Base-by-base conservation (phyloP, 306 rosid genomes). In the Medicago arabica region DNA sequence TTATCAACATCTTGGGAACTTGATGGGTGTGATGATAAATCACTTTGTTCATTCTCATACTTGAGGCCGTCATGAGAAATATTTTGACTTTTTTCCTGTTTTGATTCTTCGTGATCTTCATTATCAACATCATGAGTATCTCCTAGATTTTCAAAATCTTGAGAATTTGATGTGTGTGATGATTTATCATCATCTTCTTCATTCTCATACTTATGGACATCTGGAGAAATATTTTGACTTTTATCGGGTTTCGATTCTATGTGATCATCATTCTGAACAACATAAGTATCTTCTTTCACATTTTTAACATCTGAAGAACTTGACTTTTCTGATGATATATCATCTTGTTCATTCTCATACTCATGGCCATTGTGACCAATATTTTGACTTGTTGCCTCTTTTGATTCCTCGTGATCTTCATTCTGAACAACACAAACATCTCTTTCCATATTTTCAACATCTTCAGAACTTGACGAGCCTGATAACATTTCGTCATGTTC, bases 401-500 rank as follows among this genome's bases (percentile, higher is more conserved):
- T 19, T 18, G 34, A 55, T 55, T 55, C 34, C 9, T 55, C 62
- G 3, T 9, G 62, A 19, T 55, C 34, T 4, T 19, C 62, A 55
- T 19, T 55, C 7, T 10, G 13, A 55, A 19, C 34, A 19, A 19
- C 62, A 55, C 4, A 1, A 19, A 19, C 36, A 39, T 77, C 83
- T 67, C 72, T 82, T 82, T 78, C 86, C 59, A 69, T 12, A 43
- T 72, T 82, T 75, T 71, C 74, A 79, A 57, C 72, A 17, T 72
- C 71, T 12, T 21, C 82, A 82, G 84, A 58, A 79, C 53, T 70
- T 63, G 50, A 51, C 41, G 51, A 46, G 13, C 40, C 5, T 5
- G 50, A 19, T 11, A 28, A 55, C 7, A 18, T 40, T 19, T 18
- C 83, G 74, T 66, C 77, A 50, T 61, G 71, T 11, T 60, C 43